Conservation (phyloP, 805 yeast species). For the Lipomyces chichibuensis region DNA sequence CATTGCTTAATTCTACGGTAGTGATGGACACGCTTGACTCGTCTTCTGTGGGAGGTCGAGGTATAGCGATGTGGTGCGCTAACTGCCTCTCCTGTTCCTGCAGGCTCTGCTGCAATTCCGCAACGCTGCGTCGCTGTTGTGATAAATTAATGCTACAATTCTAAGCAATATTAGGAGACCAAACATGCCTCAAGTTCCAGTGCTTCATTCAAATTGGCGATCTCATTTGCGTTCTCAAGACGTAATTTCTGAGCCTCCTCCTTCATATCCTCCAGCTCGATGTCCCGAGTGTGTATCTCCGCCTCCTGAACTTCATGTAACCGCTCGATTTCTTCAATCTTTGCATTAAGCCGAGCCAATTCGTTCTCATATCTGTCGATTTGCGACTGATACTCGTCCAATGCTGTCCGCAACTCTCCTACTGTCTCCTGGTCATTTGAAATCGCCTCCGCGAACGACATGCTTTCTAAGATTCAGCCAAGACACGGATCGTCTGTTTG, state of each 20-base stretch:
- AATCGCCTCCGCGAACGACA: background rate
- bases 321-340: constrained; percentile 16
- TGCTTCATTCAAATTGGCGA: constrained; percentile 7
- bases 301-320: constrained; percentile 21
- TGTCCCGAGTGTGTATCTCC: constrained; percentile 10
- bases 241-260: background rate
- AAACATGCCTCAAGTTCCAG: constrained; percentile 20
- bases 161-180: background rate
- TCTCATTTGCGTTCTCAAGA: constrained; percentile 2
- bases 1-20: background rate
- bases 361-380: background rate
- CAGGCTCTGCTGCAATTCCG: background rate
- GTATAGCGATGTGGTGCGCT: background rate
- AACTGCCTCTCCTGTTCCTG: background rate
- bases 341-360: background rate
- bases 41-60: background rate
- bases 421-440: background rate
- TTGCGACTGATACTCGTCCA: background rate
- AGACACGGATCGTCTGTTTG: background rate
- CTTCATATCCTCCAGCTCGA: constrained; percentile 5
- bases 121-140: background rate
- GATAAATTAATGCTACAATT: background rate
- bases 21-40: background rate
- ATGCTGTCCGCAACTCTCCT: background rate
- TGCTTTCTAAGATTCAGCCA: background rate